phyloP scores from a whole-genome alignment of 441 rosid species.

The Gossypium gossypioides region DNA sequence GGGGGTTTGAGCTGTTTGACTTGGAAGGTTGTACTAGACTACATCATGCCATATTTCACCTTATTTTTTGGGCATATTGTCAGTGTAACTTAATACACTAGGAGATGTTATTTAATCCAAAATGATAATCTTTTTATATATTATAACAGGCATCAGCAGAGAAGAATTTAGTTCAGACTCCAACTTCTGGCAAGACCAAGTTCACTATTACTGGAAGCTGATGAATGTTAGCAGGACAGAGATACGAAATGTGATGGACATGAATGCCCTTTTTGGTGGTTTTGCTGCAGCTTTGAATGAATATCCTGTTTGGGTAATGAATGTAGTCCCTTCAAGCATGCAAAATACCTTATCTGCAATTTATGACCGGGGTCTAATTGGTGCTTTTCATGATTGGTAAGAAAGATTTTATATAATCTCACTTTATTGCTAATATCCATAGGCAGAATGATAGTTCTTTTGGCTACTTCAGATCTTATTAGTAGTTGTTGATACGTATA shows the following conservation, averaged over 20 bases:
- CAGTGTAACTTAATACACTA: not conserved
- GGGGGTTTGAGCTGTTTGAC: slow-evolving; percentile 3
- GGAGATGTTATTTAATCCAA: slow-evolving; percentile 1
- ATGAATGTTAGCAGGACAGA: slow-evolving; percentile 47
- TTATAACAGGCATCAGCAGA: slow-evolving; percentile 45
- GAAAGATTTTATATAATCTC: slow-evolving; percentile 16
- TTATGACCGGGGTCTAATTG: slow-evolving; percentile 67
- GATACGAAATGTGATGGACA: slow-evolving; percentile 80
- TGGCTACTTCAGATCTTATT: not conserved
- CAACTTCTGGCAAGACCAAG: slow-evolving; percentile 69
- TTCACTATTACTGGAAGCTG: slow-evolving; percentile 53
- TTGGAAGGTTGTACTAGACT: not conserved
- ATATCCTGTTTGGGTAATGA: slow-evolving; percentile 88
- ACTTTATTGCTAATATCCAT: not conserved
- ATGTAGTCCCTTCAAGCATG: slow-evolving; percentile 56
- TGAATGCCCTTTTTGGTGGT: slow-evolving; percentile 82
- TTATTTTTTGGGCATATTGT: not conserved
- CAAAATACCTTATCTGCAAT: slow-evolving; percentile 66
- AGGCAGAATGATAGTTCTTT: not conserved
- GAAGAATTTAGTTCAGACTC: slow-evolving; percentile 42
- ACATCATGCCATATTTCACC: not conserved
- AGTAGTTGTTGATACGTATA: not conserved
- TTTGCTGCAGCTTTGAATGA: slow-evolving; percentile 60
- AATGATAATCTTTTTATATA: not conserved
- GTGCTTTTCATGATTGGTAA: slow-evolving; percentile 89